Evolutionary conservation across 2,329 filamentous ascomycete genomes (phyloP).

Genomic region (Colletotrichum costaricense): DNA sequence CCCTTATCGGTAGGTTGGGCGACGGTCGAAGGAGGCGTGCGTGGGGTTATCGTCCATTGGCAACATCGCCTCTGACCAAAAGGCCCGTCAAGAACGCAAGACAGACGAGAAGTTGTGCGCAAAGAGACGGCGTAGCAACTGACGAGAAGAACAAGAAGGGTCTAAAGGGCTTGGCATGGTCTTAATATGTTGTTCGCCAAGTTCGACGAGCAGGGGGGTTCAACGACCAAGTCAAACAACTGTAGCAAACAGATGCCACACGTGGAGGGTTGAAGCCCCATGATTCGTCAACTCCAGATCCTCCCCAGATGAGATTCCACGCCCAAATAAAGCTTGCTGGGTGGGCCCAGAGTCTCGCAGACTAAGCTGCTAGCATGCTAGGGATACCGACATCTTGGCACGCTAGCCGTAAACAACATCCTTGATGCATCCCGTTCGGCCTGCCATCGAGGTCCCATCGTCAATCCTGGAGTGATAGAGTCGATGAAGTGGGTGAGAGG

Average conservation of each 20-base stretch:
- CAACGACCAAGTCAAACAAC: slow-evolving; percentile 17
- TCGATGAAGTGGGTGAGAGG: neutral
- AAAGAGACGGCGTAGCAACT: slow-evolving; percentile 13
- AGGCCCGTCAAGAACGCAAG: neutral
- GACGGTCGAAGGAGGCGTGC: slow-evolving; percentile 1
- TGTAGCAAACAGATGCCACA: slow-evolving; percentile 25
- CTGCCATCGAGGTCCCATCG: slow-evolving; percentile 4
- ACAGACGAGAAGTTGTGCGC: neutral
- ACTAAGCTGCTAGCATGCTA: slow-evolving; percentile 13
- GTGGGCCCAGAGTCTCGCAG: neutral
- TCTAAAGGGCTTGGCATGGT: slow-evolving; percentile 29
- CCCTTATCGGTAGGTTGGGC: slow-evolving; percentile 22
- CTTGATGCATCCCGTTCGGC: slow-evolving; percentile 16
- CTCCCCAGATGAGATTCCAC: slow-evolving; percentile 24
- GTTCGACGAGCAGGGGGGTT: slow-evolving; percentile 11
- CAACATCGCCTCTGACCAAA: neutral
- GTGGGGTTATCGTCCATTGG: slow-evolving; percentile 1
- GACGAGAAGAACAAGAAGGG: slow-evolving; percentile 8
- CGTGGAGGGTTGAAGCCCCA: slow-evolving; percentile 12
- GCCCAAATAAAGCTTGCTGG: slow-evolving; percentile 28
- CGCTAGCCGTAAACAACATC: slow-evolving; percentile 10
- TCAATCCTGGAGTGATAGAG: neutral
- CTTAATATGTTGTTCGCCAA: slow-evolving; percentile 15
- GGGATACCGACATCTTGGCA: slow-evolving; percentile 37
- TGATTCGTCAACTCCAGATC: slow-evolving; percentile 29